Base-by-base conservation (phyloP, 2,329 filamentous ascomycete genomes). In the Botryotinia narcissicola region DNA sequence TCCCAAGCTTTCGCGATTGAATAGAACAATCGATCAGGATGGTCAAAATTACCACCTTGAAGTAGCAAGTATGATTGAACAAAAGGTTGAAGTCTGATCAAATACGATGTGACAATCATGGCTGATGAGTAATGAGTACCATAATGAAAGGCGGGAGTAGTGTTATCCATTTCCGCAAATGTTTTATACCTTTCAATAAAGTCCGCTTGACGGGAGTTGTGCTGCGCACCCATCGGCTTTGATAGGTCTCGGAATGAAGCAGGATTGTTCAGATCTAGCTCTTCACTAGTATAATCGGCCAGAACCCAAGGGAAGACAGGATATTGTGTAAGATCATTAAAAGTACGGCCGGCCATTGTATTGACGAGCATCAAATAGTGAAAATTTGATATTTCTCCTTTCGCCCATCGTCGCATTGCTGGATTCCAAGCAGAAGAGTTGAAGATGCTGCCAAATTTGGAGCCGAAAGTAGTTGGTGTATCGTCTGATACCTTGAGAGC, bases 321-420 rank as follows among this genome's bases (percentile, higher is more conserved):
- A 79, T 99, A 99, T 79, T 99, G 97, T 0, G 96, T 99, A 29
- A 99, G 86, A 80, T 99, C 96, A 80, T 99, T 99, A 84, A 99
- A 99, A 0, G 96, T 98, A 70, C 96, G 88, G 3, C 96, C 96
- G 42, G 97, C 97, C 88, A 99, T 93, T 0, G 96, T 98, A 80
- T 99, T 99, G 80, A 99, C 91, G 74, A 98, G 90, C 95, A 99
- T 99, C 51, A 99, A 88, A 80, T 99, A 99, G 82, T 98, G 94
- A 79, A 99, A 99, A 82, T 99, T 99, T 22, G 95, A 98, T 68
- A 98, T 94, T 79, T 99, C 96, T 20, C 97, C 96, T 80, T 91
- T 92, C 74, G 96, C 88, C 96, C 96, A 99, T 81, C 91, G 92
- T 76, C 92, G 91, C 79, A 96, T 97, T 14, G 94, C 91, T 16